phyloP scores from a whole-genome alignment of 192 early-diverging fungal species.

The Backusella luteola region DNA sequence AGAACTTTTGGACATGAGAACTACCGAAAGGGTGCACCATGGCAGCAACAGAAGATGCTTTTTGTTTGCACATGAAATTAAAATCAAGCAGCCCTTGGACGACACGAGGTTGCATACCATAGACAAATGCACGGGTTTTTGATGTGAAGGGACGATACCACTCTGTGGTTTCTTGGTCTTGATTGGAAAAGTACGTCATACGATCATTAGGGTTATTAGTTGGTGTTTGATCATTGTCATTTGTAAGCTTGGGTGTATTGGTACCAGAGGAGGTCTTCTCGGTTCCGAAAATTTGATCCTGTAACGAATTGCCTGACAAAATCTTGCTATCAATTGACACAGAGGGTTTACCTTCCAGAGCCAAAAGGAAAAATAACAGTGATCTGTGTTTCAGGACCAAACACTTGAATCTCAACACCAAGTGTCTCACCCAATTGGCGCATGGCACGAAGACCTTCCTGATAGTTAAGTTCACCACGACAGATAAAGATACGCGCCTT shows the following conservation, averaged over 20 bases:
- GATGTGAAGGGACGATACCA: constrained; percentile 78
- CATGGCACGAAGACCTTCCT: too few species aligned
- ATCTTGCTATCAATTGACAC: constrained; percentile 27
- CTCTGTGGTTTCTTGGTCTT: constrained; percentile 38
- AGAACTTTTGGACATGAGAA: constrained; percentile 98
- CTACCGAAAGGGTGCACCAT: constrained; percentile 99
- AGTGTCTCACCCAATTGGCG: too few species aligned
- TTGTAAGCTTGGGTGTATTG: constrained; percentile 32
- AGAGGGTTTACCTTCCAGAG: constrained; percentile 67
- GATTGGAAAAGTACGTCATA: constrained; percentile 47
- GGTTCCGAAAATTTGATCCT: constrained; percentile 54
- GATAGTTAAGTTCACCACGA: too few species aligned
- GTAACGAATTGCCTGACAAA: constrained; percentile 57
- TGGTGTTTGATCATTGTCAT: constrained; percentile 50
- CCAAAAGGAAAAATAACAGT: too few species aligned
- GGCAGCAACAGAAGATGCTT: constrained; percentile 89
- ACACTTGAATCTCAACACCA: too few species aligned
- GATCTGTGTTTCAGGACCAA: too few species aligned
- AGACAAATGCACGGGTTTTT: constrained; percentile 88
- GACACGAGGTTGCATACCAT: constrained; percentile 98
- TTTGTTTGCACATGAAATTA: constrained; percentile 96
- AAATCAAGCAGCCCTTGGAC: constrained; percentile 99
- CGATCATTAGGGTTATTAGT: constrained; percentile 45
- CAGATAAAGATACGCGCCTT: too few species aligned
- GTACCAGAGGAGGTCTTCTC: not conserved